Conservation (phyloP, 306 rosid species). For the Vigna hirtella region DNA sequence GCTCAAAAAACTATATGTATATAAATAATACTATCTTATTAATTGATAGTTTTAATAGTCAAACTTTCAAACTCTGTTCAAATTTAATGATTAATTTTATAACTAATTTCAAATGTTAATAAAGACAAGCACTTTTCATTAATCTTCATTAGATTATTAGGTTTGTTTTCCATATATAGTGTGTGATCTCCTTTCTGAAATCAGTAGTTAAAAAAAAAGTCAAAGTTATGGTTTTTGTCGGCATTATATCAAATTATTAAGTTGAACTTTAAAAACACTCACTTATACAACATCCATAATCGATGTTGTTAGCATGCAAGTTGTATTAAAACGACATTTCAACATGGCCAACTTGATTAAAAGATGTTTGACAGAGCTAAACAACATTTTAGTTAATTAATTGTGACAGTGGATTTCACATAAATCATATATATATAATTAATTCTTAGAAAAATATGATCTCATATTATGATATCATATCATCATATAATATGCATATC, state of each 20-base stretch:
- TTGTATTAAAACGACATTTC: background rate
- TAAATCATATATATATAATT: background rate
- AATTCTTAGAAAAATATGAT: background rate
- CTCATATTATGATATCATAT: background rate
- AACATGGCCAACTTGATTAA: background rate
- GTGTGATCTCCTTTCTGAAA: background rate
- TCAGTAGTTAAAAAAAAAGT: background rate
- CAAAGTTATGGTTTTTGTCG: background rate
- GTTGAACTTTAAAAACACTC: background rate
- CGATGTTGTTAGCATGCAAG: background rate
- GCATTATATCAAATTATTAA: background rate
- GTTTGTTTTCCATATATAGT: background rate
- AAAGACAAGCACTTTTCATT: background rate
- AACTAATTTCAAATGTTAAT: background rate
- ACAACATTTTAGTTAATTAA: constrained; percentile 1
- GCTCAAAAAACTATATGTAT: too few species aligned
- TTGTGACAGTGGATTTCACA: background rate
- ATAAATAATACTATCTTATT: background rate
- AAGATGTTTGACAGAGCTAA: background rate
- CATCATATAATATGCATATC: background rate
- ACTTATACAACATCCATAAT: background rate
- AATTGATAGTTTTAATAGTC: background rate
- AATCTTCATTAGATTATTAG: background rate
- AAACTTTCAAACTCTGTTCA: background rate
- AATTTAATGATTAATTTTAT: background rate